A percentile compares a stretch with the other conserved stretches of the same genome.
Conservation (phyloP, 805 yeast genomes). For the Yamadazyma ubonensis region DNA sequence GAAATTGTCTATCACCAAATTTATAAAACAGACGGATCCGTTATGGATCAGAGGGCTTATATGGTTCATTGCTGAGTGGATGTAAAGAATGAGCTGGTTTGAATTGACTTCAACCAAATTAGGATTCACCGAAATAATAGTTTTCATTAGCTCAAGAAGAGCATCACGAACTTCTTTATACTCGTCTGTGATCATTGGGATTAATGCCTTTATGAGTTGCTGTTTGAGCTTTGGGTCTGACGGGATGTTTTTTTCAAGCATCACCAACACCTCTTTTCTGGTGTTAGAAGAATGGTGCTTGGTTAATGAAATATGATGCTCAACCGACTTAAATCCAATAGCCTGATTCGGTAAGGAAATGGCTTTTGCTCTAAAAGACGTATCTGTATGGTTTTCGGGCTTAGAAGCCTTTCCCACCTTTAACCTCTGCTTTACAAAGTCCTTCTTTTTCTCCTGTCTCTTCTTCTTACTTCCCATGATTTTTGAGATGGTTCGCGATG, state of each 20-base stretch:
- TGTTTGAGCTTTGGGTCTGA: conserved; percentile 50
- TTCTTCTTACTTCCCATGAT: conserved; percentile 49
- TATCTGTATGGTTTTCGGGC: conserved; percentile 77
- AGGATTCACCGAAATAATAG: conserved; percentile 49
- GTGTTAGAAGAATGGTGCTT: conserved; percentile 73
- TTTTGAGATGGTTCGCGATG: conserved; percentile 6
- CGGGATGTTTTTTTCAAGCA: conserved; percentile 53
- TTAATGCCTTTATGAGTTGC: conserved; percentile 53
- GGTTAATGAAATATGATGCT: conserved; percentile 63
- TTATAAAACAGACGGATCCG: conserved; percentile 69
- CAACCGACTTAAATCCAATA: conserved; percentile 37
- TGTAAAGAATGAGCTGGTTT: conserved; percentile 61
- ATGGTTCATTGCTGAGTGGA: conserved; percentile 93
- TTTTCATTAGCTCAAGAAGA: conserved; percentile 46
- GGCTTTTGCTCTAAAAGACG: conserved; percentile 74
- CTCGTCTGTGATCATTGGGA: conserved; percentile 67
- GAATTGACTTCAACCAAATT: conserved; percentile 61
- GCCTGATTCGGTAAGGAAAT: conserved; percentile 50
- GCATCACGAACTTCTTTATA: conserved; percentile 64
- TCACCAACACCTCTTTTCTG: conserved; percentile 65
- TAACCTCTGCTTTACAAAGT: conserved; percentile 73
- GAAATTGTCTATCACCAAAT: conserved; percentile 54
- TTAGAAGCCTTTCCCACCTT: conserved; percentile 83
- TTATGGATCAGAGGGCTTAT: conserved; percentile 72
- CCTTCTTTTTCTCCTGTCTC: conserved; percentile 65